A percentile compares a stretch with the other conserved stretches of the same genome.
phyloP scores from a whole-genome alignment of 163 green algal species.

The Volvox carteri region DNA sequence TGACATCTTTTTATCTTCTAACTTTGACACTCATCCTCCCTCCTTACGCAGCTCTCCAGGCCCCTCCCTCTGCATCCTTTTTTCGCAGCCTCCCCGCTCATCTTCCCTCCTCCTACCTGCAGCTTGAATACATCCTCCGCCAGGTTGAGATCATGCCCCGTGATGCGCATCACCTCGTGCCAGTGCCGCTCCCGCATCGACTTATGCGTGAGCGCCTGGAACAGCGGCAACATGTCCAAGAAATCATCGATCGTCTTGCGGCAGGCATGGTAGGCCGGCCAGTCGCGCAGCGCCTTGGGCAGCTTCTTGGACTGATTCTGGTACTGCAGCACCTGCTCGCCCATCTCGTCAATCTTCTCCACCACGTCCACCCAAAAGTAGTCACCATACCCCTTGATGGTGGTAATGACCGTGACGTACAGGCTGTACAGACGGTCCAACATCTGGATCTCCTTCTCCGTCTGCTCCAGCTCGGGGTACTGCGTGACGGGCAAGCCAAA shows the following conservation, averaged over 20 bases:
- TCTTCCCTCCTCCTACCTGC: conserved; percentile 43
- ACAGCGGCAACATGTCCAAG: conserved; percentile 90
- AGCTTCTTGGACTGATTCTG: conserved; percentile 89
- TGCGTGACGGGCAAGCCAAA: conserved; percentile 92
- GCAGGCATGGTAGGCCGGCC: conserved; percentile 93
- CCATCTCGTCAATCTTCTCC: conserved; percentile 92
- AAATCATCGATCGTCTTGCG: conserved; percentile 93
- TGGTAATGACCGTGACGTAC: conserved; percentile 93
- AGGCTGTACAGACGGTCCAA: conserved; percentile 93
- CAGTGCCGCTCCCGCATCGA: conserved; percentile 86
- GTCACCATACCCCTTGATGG: conserved; percentile 89
- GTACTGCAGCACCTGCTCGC: conserved; percentile 82
- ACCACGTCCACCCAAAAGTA: conserved; percentile 94
- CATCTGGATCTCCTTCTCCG: conserved; percentile 90
- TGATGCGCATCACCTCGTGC: conserved; percentile 73
- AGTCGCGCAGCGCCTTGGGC: conserved; percentile 92
- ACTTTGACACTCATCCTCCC: too few relatives aligned
- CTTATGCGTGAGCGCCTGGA: conserved; percentile 87
- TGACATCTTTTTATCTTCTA: too few relatives aligned
- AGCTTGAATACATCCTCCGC: conserved; percentile 93
- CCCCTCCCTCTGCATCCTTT: too few relatives aligned
- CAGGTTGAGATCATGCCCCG: conserved; percentile 84
- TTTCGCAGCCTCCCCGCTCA: too few relatives aligned
- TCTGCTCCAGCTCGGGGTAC: conserved; percentile 93
- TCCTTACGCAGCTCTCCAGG: too few relatives aligned